Conservation (phyloP, 306 rosid genomes). For the Sphenostylis stenocarpa region DNA sequence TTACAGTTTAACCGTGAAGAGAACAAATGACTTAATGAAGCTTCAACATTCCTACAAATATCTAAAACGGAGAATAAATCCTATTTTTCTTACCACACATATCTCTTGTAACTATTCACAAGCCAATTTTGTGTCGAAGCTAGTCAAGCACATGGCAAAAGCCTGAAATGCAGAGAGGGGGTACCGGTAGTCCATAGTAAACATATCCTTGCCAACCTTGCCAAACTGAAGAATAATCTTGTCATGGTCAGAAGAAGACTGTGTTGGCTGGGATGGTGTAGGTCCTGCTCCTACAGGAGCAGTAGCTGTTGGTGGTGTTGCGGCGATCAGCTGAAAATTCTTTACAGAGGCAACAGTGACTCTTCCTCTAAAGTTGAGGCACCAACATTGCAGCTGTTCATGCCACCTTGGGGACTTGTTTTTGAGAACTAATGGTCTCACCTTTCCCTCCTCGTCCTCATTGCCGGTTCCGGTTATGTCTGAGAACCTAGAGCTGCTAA, state of each 20-base stretch:
- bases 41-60: constrained; percentile 53
- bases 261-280: constrained; percentile 59
- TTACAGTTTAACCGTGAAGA: constrained; percentile 35
- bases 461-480: constrained; percentile 56
- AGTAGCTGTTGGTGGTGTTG: constrained; percentile 55
- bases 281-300: constrained; percentile 45
- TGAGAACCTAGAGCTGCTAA: constrained; percentile 90
- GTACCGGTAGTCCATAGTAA: constrained; percentile 95
- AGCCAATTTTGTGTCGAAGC: constrained; percentile 98
- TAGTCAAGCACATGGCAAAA: constrained; percentile 92
- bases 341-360: constrained; percentile 97
- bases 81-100: constrained; percentile 39
- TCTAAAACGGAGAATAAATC: constrained; percentile 38
- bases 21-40: constrained; percentile 47
- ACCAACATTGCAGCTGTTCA: constrained; percentile 98
- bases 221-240: constrained; percentile 98
- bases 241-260: constrained; percentile 75
- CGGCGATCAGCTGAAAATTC: constrained; percentile 91
- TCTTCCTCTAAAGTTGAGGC: constrained; percentile 91
- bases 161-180: constrained; percentile 99
- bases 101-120: constrained; percentile 71
- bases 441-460: constrained; percentile 66
- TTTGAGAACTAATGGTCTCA: constrained; percentile 73
- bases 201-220: constrained; percentile 95
- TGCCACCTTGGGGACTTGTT: constrained; percentile 99